These are phyloP conservation scores for Penicilliopsis zonata DNA, from an alignment of 495 filamentous ascomycete genomes.

Conservation along the genomic window DNA sequence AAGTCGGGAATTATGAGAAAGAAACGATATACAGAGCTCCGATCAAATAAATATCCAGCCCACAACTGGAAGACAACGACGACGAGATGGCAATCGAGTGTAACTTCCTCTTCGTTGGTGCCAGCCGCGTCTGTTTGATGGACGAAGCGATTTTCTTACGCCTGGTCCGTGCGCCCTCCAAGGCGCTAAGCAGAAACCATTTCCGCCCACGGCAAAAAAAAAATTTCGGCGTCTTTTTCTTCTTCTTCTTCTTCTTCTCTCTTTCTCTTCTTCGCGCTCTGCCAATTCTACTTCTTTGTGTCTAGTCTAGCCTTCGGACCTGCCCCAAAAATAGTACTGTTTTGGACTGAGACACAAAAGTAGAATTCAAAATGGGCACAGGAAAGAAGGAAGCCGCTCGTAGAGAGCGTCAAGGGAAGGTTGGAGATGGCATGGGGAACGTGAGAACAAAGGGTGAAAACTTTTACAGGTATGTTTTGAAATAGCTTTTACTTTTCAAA, in stretches of 20 bases:
- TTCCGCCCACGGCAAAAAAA: conserved; percentile 9
- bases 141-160: conserved; percentile 31
- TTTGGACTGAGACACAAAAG: conserved; percentile 8
- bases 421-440: conserved; percentile 74
- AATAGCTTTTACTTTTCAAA: too few species aligned
- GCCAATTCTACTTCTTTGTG: conserved; percentile 17
- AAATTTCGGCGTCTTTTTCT: conserved; percentile 16
- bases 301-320: conserved; percentile 17
- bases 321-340: conserved; percentile 13
- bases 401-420: conserved; percentile 70
- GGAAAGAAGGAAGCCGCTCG: conserved; percentile 86
- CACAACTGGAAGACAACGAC: conserved; percentile 3
- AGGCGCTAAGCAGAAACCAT: background rate
- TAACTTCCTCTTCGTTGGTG: too few species aligned
- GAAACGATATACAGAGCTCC: conserved; percentile 7
- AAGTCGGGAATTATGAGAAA: conserved; percentile 1
- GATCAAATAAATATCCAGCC: conserved; percentile 2
- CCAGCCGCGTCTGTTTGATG: conserved; percentile 6
- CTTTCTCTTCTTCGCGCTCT: conserved; percentile 24
- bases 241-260: conserved; percentile 13
- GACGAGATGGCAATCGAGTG: conserved; percentile 1
- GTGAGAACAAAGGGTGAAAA: conserved; percentile 93
- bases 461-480: conserved; percentile 67
- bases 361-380: conserved; percentile 62
- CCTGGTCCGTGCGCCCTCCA: conserved; percentile 25